These are phyloP conservation scores for Claviceps pazoutovae DNA, from an alignment of 2,329 filamentous ascomycete genomes.

Conservation along the genomic window DNA sequence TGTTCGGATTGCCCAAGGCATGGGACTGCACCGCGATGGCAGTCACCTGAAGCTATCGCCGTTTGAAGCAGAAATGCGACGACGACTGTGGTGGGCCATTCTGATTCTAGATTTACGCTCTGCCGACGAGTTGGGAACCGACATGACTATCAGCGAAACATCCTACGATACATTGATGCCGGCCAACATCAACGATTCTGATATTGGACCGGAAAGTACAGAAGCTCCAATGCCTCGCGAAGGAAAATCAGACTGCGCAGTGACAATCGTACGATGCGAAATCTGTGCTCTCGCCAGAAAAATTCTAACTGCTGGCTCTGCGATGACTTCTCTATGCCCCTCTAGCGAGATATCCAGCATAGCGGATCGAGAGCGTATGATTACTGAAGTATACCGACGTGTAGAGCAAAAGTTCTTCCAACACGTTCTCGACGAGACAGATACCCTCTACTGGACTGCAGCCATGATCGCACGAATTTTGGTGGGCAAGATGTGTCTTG, in stretches of 20 bases:
- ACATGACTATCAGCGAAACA: constrained; percentile 26
- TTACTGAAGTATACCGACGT: constrained; percentile 38
- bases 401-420: constrained; percentile 41
- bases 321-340: constrained; percentile 18
- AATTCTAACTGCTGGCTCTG: constrained; percentile 20
- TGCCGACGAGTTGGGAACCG: constrained; percentile 38
- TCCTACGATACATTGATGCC: constrained; percentile 35
- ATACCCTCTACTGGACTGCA: constrained; percentile 52
- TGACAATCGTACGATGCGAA: constrained; percentile 35
- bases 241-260: constrained; percentile 39
- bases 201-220: constrained; percentile 31
- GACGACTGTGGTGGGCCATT: constrained; percentile 49
- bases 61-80: constrained; percentile 46
- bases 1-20: constrained; percentile 43
- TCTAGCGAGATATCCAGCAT: constrained; percentile 16
- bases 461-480: constrained; percentile 57
- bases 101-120: constrained; percentile 40
- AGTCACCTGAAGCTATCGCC: constrained; percentile 35
- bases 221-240: constrained; percentile 32
- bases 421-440: constrained; percentile 32
- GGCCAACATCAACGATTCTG: constrained; percentile 35
- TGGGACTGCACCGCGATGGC: constrained; percentile 46
- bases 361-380: constrained; percentile 27
- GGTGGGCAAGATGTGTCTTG: constrained; percentile 64
- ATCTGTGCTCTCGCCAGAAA: constrained; percentile 28